Evolutionary conservation across 768 basidiomycete species (phyloP).

Genomic region (Phaeotremella fagi): DNA sequence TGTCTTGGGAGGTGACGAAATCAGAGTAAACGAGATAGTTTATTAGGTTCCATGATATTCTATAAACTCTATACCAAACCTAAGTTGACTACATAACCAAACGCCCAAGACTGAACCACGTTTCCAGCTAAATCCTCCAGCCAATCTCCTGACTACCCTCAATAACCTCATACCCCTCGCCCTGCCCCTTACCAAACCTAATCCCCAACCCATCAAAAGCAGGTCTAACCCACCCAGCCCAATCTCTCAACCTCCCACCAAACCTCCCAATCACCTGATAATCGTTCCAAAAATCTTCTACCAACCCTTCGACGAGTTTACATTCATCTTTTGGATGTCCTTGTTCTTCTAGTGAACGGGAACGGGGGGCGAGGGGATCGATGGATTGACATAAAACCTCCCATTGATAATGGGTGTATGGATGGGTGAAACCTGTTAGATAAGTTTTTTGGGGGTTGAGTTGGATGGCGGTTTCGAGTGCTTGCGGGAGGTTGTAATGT

Average conservation of each 20-base stretch:
- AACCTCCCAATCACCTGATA: slow-evolving; percentile 50
- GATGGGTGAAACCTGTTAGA: slow-evolving; percentile 69
- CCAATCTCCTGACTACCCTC: neutral
- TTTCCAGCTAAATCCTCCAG: neutral
- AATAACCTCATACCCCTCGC: slow-evolving; percentile 8
- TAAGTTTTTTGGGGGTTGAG: slow-evolving; percentile 64
- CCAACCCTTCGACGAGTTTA: slow-evolving; percentile 50
- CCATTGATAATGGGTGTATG: slow-evolving; percentile 73
- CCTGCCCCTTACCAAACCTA: slow-evolving; percentile 46
- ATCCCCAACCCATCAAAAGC: slow-evolving; percentile 69
- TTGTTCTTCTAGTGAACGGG: slow-evolving; percentile 26
- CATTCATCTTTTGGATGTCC: slow-evolving; percentile 39
- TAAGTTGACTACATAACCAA: too few species aligned
- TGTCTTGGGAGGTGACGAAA: too few species aligned
- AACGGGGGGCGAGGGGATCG: slow-evolving; percentile 2
- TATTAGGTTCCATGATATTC: too few species aligned
- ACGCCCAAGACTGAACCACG: too few species aligned
- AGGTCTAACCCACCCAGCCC: slow-evolving; percentile 57
- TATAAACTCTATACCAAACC: too few species aligned
- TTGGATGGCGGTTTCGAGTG: slow-evolving; percentile 57
- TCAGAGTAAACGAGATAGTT: too few species aligned
- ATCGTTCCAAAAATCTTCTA: slow-evolving; percentile 55
- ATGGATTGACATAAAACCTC: slow-evolving; percentile 59
- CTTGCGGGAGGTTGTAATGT: slow-evolving; percentile 68
- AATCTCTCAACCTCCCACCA: slow-evolving; percentile 52